phyloP scores from a whole-genome alignment of 2,329 filamentous ascomycete species.

The Hypoxylon sp. region DNA sequence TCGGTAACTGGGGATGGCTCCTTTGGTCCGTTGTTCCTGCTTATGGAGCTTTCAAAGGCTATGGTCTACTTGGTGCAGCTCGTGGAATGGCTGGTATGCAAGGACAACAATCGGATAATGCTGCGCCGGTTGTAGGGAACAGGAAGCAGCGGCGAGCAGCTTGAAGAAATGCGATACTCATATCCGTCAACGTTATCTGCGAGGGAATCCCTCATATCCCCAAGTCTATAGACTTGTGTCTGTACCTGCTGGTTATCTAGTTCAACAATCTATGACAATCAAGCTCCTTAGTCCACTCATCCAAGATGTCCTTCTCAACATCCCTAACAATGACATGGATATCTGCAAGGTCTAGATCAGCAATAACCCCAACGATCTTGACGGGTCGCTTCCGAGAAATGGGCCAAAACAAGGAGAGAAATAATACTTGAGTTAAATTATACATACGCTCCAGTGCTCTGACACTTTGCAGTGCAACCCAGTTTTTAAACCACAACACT shows the following conservation, averaged over 20 bases:
- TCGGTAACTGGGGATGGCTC: constrained; percentile 83
- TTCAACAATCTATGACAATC: constrained; percentile 56
- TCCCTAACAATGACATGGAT: constrained; percentile 82
- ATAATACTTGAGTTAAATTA: constrained; percentile 2
- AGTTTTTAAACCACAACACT: constrained; percentile 94
- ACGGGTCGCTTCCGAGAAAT: neutral
- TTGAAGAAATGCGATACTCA: constrained; percentile 48
- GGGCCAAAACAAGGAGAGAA: neutral
- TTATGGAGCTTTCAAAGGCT: constrained; percentile 69
- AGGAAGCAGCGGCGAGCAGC: constrained; percentile 70
- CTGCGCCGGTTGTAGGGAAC: constrained; percentile 62
- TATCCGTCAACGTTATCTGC: constrained; percentile 1
- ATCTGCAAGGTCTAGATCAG: constrained; percentile 58
- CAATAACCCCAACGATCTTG: neutral
- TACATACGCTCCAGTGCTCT: constrained; percentile 78
- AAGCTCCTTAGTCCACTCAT: constrained; percentile 68
- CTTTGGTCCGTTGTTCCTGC: constrained; percentile 70
- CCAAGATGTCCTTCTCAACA: constrained; percentile 66
- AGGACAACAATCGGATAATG: constrained; percentile 55
- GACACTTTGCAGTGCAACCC: constrained; percentile 89
- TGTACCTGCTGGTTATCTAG: constrained; percentile 28
- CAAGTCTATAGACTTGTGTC: neutral
- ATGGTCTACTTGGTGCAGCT: constrained; percentile 68
- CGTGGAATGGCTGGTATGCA: constrained; percentile 68
- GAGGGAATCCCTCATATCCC: constrained; percentile 1